Evolutionary conservation across 164 flowering plant genomes (phyloP).

Genomic region (Piper longum): DNA sequence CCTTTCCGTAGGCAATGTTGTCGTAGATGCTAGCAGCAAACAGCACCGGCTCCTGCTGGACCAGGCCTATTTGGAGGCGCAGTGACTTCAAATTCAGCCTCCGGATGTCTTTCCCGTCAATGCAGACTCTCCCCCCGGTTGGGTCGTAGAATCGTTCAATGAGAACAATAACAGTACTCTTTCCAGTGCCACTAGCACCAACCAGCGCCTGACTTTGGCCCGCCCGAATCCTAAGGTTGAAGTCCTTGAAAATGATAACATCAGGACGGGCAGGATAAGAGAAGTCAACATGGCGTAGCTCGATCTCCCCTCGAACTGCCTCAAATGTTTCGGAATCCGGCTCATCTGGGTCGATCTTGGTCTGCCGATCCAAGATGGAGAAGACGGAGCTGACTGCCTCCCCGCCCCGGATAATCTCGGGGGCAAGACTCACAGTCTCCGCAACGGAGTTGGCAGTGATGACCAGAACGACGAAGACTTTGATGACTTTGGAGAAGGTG

Average conservation of each 20-base stretch:
- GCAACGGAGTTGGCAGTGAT: slow-evolving; percentile 94
- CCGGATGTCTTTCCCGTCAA: slow-evolving; percentile 83
- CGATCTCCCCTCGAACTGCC: slow-evolving; percentile 76
- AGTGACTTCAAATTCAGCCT: slow-evolving; percentile 60
- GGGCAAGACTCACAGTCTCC: slow-evolving; percentile 93
- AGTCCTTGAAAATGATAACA: slow-evolving; percentile 55
- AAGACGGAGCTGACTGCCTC: slow-evolving; percentile 86
- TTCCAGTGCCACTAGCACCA: slow-evolving; percentile 98
- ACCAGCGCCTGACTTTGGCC: slow-evolving; percentile 97
- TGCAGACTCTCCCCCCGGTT: slow-evolving; percentile 62
- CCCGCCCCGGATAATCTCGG: slow-evolving; percentile 85
- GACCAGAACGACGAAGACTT: slow-evolving; percentile 86
- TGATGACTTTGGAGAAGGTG: slow-evolving; percentile 88
- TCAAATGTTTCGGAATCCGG: slow-evolving; percentile 61
- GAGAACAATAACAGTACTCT: slow-evolving; percentile 87
- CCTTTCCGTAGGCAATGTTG: slow-evolving; percentile 91
- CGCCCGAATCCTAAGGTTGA: slow-evolving; percentile 70
- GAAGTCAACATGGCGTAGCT: slow-evolving; percentile 81
- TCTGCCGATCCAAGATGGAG: slow-evolving; percentile 60
- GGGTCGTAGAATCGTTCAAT: slow-evolving; percentile 96
- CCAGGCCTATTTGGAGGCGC: slow-evolving; percentile 68
- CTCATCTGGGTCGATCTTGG: slow-evolving; percentile 90
- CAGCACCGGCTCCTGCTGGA: slow-evolving; percentile 89
- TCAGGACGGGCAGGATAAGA: slow-evolving; percentile 89
- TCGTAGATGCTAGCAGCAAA: slow-evolving; percentile 87